phyloP scores from a whole-genome alignment of 1,284 basidiomycete species.

The Cutaneotrichosporon sp. region DNA sequence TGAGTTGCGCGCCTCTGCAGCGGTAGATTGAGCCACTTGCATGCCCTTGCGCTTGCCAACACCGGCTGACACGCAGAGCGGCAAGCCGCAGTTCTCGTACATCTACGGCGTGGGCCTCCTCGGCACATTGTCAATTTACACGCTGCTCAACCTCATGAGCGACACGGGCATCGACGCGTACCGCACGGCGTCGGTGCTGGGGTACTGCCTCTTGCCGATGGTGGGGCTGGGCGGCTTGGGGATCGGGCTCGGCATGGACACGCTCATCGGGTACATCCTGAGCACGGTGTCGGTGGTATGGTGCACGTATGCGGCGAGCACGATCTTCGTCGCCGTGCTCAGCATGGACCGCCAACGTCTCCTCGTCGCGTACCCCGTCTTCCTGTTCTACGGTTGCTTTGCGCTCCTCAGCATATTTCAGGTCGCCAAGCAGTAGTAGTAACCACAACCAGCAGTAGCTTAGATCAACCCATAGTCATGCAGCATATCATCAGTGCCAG shows the following conservation, averaged over 20 bases:
- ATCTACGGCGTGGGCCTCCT: slow-evolving; percentile 97
- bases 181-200: slow-evolving; percentile 89
- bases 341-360: slow-evolving; percentile 89
- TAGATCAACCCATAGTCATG: no score
- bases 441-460: not conserved
- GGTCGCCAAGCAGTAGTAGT: slow-evolving; percentile 1
- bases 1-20: slow-evolving; percentile 54
- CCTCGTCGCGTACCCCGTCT: slow-evolving; percentile 89
- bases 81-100: slow-evolving; percentile 97
- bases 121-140: slow-evolving; percentile 90
- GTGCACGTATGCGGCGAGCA: slow-evolving; percentile 92
- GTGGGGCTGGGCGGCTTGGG: slow-evolving; percentile 89
- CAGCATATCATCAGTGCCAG: no score
- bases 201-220: slow-evolving; percentile 95
- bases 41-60: no score
- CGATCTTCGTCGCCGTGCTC: slow-evolving; percentile 87
- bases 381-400: slow-evolving; percentile 85
- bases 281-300: slow-evolving; percentile 76
- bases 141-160: slow-evolving; percentile 95
- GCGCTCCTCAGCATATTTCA: slow-evolving; percentile 65
- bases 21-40: no score
- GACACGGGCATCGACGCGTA: slow-evolving; percentile 94
- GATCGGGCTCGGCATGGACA: slow-evolving; percentile 79
- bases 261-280: slow-evolving; percentile 73
- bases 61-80: slow-evolving; percentile 59